Percentiles rank a stretch among this genome's conserved stretches.
Evolutionary conservation across 208 protist species (phyloP).

Genomic region (Crithidia fasciculata): DNA sequence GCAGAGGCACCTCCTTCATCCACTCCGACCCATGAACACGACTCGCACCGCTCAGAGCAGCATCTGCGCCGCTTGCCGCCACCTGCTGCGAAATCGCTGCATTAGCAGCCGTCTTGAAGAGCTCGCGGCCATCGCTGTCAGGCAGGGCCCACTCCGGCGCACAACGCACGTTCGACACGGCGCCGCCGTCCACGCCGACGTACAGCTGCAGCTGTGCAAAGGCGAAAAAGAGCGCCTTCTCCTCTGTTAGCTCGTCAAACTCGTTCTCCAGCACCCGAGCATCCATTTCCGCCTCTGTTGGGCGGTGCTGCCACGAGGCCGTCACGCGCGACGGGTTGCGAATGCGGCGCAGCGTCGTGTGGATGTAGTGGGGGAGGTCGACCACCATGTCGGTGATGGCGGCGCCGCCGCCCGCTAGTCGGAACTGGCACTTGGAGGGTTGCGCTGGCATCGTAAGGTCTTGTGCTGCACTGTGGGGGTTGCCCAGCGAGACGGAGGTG

Average conservation of each 20-base stretch:
- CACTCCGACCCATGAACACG: background rate
- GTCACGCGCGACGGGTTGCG: conserved; percentile 49
- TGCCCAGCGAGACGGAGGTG: conserved; percentile 4
- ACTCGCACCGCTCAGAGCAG: background rate
- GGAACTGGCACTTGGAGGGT: conserved; percentile 53
- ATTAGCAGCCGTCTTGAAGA: conserved; percentile 37
- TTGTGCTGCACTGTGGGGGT: background rate
- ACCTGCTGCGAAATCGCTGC: too few species aligned
- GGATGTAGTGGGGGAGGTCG: conserved; percentile 61
- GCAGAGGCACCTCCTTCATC: conserved; percentile 38
- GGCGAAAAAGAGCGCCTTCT: conserved; percentile 81
- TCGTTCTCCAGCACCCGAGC: conserved; percentile 73
- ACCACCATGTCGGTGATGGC: conserved; percentile 76
- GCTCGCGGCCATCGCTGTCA: conserved; percentile 50
- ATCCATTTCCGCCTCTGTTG: conserved; percentile 65
- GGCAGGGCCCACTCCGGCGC: conserved; percentile 50
- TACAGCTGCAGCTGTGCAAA: conserved; percentile 80
- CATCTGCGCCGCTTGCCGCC: background rate
- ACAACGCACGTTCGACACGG: conserved; percentile 70
- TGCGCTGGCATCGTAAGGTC: conserved; percentile 43
- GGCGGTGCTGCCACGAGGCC: conserved; percentile 73
- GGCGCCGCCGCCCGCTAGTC: conserved; percentile 52
- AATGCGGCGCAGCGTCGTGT: conserved; percentile 70
- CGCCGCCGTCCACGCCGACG: conserved; percentile 66
- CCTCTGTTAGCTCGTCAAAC: conserved; percentile 76